Percentiles rank a stretch among this genome's conserved stretches.
These are phyloP conservation scores for Yueomyces sinensis DNA, from an alignment of 805 yeast species.

Conservation along the genomic window DNA sequence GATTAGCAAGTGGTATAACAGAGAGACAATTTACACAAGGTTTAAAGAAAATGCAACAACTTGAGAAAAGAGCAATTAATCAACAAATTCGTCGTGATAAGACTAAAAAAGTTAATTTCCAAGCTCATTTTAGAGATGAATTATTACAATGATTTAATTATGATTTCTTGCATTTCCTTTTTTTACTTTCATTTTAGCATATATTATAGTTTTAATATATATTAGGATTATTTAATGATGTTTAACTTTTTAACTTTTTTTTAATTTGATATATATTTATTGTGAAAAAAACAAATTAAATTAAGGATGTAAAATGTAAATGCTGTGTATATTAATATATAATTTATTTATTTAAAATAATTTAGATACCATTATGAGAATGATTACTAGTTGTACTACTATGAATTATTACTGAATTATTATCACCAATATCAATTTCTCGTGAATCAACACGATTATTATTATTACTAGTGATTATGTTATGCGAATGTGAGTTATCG, in stretches of 20 bases:
- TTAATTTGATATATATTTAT: no score
- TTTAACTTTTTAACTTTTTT: no score
- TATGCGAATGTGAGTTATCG: no score
- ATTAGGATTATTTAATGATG: not conserved
- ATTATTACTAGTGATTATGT: no score
- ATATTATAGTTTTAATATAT: not conserved
- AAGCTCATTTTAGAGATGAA: slow-evolving; percentile 74
- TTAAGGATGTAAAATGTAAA: no score
- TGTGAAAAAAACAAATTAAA: no score
- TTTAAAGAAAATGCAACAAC: slow-evolving; percentile 30
- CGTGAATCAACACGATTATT: not conserved
- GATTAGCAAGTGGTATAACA: slow-evolving; percentile 43
- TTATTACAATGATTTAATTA: slow-evolving; percentile 31
- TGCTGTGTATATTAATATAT: no score
- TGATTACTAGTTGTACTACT: slow-evolving; percentile 4
- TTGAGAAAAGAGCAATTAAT: slow-evolving; percentile 33
- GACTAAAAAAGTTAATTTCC: slow-evolving; percentile 62
- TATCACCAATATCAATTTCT: not conserved
- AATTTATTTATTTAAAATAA: no score
- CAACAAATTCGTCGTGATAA: slow-evolving; percentile 32
- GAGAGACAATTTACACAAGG: slow-evolving; percentile 45
- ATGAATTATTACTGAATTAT: slow-evolving; percentile 6
- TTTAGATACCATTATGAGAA: no score
- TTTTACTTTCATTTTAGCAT: not conserved
- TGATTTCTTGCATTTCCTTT: no score